phyloP scores from a whole-genome alignment of 352 stramenopile species.

The Phytophthora hibernalis region DNA sequence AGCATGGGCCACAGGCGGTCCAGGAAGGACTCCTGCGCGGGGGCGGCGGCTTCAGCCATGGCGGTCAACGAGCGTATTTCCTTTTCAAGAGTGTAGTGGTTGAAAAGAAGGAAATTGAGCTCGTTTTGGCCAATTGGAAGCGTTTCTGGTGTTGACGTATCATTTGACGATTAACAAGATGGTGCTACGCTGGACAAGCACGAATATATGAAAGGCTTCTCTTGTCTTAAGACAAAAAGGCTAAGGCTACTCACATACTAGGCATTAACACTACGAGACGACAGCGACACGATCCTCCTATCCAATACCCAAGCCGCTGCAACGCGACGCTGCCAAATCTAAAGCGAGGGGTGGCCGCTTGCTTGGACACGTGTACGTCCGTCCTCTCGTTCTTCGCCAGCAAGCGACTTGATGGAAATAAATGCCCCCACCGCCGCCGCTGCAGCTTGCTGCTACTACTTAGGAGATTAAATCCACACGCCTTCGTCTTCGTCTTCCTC shows the following conservation, averaged over 20 bases:
- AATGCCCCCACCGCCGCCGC: conserved; percentile 1
- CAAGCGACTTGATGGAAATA: conserved; percentile 8
- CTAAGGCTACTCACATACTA: conserved; percentile 51
- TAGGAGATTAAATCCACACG: conserved; percentile 83
- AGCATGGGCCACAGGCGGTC: conserved; percentile 72
- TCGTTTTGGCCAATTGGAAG: too few relatives aligned
- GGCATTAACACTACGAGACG: conserved; percentile 39
- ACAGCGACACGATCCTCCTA: conserved; percentile 20
- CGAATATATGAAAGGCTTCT: conserved; percentile 40
- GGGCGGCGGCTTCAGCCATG: conserved; percentile 32
- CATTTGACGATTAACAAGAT: too few relatives aligned
- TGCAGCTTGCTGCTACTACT: conserved; percentile 25
- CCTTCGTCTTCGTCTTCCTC: conserved; percentile 75
- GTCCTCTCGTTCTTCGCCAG: conserved; percentile 29
- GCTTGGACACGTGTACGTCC: conserved; percentile 33
- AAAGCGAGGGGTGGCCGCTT: conserved; percentile 35
- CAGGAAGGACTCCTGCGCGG: conserved; percentile 49
- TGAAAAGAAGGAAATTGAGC: too few relatives aligned
- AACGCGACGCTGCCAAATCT: conserved; percentile 36
- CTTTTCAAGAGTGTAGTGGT: too few relatives aligned
- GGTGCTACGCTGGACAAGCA: background rate
- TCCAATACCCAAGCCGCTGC: conserved; percentile 23
- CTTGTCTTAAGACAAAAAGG: conserved; percentile 38
- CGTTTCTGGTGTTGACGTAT: too few relatives aligned
- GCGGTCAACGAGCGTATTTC: background rate